A percentile compares a stretch with the other conserved stretches of the same genome.
Evolutionary conservation across 495 filamentous ascomycete genomes (phyloP).

Genomic region (Penicillium subrubescens): DNA sequence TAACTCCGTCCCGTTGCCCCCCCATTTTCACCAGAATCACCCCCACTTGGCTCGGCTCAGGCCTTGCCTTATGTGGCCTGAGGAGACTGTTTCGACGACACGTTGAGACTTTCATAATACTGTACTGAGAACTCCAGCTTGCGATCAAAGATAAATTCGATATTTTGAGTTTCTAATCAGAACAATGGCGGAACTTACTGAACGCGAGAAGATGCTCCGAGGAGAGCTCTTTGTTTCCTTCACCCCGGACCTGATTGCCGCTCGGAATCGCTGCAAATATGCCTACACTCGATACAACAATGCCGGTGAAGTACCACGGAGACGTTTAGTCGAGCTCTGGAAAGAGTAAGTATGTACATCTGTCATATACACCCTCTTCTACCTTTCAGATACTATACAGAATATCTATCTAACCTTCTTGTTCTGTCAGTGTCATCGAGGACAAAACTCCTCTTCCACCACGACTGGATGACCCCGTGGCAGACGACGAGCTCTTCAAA

Average conservation of each 20-base stretch:
- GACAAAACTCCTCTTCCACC: constrained; percentile 66
- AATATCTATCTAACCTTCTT: background rate
- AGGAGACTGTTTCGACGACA: constrained; percentile 2
- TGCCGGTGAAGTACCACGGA: constrained; percentile 55
- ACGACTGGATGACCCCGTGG: constrained; percentile 48
- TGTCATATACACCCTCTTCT: background rate
- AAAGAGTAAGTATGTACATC: constrained; percentile 58
- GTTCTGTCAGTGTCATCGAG: constrained; percentile 52
- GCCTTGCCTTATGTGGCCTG: background rate
- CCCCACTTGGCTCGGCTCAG: constrained; percentile 6
- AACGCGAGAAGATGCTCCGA: constrained; percentile 41
- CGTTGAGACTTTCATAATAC: background rate
- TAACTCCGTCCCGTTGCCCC: background rate
- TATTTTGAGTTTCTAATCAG: background rate
- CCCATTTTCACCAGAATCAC: background rate
- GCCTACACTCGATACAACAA: constrained; percentile 67
- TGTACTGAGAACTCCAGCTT: background rate
- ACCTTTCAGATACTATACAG: background rate
- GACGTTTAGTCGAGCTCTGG: constrained; percentile 67
- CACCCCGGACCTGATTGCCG: constrained; percentile 55
- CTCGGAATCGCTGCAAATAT: constrained; percentile 57
- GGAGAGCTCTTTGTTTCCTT: constrained; percentile 55
- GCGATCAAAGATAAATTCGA: background rate
- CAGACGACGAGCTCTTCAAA: constrained; percentile 61
- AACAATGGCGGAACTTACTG: constrained; percentile 26